Evolutionary conservation across 225 moss, liverwort and hornwort genomes (phyloP).

Genomic region (Ulota crispa): DNA sequence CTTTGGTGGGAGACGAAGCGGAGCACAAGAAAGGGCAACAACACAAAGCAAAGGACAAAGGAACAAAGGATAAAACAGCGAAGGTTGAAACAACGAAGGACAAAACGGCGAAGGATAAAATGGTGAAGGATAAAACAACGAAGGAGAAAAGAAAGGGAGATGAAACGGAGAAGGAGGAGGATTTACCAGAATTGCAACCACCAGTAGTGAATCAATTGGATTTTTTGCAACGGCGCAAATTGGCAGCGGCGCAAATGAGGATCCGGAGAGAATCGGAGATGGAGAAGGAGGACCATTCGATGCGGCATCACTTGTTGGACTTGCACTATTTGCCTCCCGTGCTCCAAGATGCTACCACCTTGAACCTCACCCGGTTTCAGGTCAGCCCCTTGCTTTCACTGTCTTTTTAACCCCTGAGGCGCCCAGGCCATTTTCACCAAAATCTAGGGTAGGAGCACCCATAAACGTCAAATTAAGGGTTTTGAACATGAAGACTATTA

Average conservation of each 20-base stretch:
- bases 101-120: neutral
- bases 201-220: neutral
- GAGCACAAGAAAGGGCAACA: neutral
- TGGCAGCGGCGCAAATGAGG: constrained; percentile 27
- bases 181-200: neutral
- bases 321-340: constrained; percentile 21
- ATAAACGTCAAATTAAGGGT: too few relatives aligned
- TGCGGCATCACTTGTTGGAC: neutral
- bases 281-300: neutral
- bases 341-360: constrained; percentile 28
- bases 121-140: accelerated
- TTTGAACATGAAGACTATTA: too few relatives aligned
- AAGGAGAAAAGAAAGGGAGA: neutral
- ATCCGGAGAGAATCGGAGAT: neutral
- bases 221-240: constrained; percentile 32
- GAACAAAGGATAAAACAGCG: neutral
- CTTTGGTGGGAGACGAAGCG: neutral
- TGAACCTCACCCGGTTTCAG: constrained; percentile 30
- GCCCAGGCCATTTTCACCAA: too few relatives aligned
- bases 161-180: neutral
- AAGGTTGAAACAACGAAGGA: neutral
- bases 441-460: too few relatives aligned
- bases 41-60: too few relatives aligned
- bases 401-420: too few relatives aligned
- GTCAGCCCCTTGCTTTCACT: neutral